Percentiles rank a stretch among this genome's conserved stretches.
Evolutionary conservation across 805 yeast species (phyloP).

Genomic region (Yamadazyma sp.): DNA sequence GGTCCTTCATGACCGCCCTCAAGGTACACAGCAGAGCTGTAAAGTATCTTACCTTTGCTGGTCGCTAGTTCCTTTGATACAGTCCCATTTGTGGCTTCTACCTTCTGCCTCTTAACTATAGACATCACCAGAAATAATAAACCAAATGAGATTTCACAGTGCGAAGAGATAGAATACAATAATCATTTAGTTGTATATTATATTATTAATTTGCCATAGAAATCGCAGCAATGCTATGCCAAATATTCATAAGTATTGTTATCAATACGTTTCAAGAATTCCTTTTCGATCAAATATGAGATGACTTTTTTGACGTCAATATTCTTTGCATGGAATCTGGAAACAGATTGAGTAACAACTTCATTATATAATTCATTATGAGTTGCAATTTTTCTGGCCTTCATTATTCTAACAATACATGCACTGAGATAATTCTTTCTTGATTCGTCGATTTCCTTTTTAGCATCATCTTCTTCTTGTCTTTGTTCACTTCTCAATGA

Average conservation of each 20-base stretch:
- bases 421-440: conserved; percentile 85
- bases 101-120: conserved; percentile 30
- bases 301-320: conserved; percentile 85
- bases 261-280: conserved; percentile 74
- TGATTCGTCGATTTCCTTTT: conserved; percentile 80
- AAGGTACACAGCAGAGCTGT: conserved; percentile 32
- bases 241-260: conserved; percentile 76
- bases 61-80: neutral
- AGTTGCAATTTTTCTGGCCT: conserved; percentile 76
- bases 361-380: conserved; percentile 84
- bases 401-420: conserved; percentile 94
- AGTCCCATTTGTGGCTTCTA: conserved; percentile 3
- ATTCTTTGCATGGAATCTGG: conserved; percentile 80
- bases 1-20: conserved; percentile 46
- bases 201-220: neutral
- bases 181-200: too few relatives aligned
- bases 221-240: too few relatives aligned
- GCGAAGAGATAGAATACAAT: neutral
- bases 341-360: conserved; percentile 78
- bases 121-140: conserved; percentile 29
- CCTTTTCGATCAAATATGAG: conserved; percentile 80
- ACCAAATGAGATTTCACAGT: too few relatives aligned
- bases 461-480: conserved; percentile 70
- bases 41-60: conserved; percentile 16
- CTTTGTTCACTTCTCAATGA: conserved; percentile 49